phyloP scores from a whole-genome alignment of 192 early-diverging fungal genomes.

The Ambispora gerdemannii region DNA sequence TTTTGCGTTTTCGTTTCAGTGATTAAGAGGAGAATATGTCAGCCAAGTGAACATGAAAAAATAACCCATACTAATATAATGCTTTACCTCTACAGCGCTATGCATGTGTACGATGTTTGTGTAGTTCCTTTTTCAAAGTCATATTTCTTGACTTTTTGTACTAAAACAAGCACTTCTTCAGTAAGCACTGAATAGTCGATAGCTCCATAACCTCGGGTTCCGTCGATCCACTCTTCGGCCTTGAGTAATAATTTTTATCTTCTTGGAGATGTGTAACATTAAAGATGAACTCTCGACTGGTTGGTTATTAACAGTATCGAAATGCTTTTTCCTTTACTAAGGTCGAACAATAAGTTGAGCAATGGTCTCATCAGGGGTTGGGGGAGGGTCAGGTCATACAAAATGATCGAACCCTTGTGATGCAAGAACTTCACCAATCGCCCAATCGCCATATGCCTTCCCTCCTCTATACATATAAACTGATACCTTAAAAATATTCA shows the following conservation, averaged over 20 bases:
- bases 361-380: no score
- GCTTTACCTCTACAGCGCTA: neutral
- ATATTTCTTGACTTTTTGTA: neutral
- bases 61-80: no score
- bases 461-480: no score
- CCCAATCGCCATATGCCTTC: constrained; percentile 20
- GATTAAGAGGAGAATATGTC: no score
- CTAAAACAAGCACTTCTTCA: neutral
- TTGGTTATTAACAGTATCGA: no score
- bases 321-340: no score
- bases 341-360: no score
- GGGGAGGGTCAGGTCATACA: no score
- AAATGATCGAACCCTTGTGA: no score
- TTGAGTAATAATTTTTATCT: neutral
- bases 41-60: no score
- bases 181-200: neutral
- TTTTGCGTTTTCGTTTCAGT: no score
- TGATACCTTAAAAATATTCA: no score
- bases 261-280: neutral
- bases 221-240: neutral
- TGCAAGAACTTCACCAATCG: constrained; percentile 11
- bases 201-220: constrained; percentile 1
- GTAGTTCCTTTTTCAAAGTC: neutral
- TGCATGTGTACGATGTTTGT: constrained; percentile 6
- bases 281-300: constrained; percentile 19